A percentile compares a stretch with the other conserved stretches of the same genome.
These are phyloP conservation scores for Stentor roeselii DNA, from an alignment of 73 alveolate species.

Conservation along the genomic window DNA sequence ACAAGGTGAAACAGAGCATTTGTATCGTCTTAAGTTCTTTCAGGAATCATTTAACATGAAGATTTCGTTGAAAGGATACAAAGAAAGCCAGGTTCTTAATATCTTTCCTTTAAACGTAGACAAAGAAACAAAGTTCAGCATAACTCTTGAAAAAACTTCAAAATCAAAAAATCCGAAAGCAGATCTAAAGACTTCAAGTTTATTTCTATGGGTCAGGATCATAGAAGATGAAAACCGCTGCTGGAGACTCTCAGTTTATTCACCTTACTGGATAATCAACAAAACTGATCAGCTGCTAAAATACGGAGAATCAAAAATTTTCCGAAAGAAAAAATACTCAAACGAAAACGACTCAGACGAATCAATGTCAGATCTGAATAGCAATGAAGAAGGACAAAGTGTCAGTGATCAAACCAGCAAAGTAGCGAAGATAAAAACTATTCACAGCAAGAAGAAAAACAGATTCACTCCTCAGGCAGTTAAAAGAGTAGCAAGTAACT, in stretches of 20 bases:
- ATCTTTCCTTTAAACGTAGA: neutral
- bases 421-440: neutral
- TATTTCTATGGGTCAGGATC: conserved; percentile 4
- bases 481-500: neutral
- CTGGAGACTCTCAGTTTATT: conserved; percentile 10
- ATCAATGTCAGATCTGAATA: neutral
- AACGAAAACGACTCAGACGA: neutral
- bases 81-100: too few species aligned
- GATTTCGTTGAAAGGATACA: neutral
- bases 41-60: neutral
- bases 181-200: neutral
- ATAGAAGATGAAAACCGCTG: conserved; percentile 22
- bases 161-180: neutral
- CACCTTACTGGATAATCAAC: conserved; percentile 29
- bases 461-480: neutral
- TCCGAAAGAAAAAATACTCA: neutral
- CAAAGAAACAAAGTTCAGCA: neutral
- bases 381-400: neutral
- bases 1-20: conserved; percentile 25
- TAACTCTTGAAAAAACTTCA: neutral
- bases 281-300: neutral
- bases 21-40: neutral
- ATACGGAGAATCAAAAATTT: neutral
- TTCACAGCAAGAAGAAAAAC: neutral
- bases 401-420: neutral